Conservation (phyloP, 2,329 filamentous ascomycete species). For the Domatiomyces globalis region DNA sequence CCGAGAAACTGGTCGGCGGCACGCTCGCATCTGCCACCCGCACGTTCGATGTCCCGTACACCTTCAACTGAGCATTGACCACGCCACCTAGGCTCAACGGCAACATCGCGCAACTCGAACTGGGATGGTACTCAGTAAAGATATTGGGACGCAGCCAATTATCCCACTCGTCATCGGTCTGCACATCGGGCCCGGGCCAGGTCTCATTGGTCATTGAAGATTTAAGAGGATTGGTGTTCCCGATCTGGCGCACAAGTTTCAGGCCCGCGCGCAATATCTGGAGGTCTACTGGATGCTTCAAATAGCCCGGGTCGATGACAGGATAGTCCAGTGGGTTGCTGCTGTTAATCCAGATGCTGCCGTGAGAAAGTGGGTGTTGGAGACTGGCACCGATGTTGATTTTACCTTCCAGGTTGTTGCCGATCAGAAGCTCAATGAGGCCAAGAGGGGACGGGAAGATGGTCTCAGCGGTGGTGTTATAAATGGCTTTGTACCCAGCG, state of each 20-base stretch:
- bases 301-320: slow-evolving; percentile 30
- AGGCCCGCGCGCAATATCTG: slow-evolving; percentile 27
- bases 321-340: slow-evolving; percentile 24
- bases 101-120: slow-evolving; percentile 32
- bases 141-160: slow-evolving; percentile 10
- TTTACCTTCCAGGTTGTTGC: slow-evolving; percentile 14
- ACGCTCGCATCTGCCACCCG: slow-evolving; percentile 26
- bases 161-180: slow-evolving; percentile 21
- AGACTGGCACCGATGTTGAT: slow-evolving; percentile 13
- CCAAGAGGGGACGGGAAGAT: slow-evolving; percentile 12
- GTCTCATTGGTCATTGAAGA: slow-evolving; percentile 23
- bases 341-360: slow-evolving; percentile 19
- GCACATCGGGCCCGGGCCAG: slow-evolving; percentile 13
- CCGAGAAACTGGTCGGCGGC: slow-evolving; percentile 23
- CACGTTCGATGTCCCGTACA: slow-evolving; percentile 28
- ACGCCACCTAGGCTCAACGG: slow-evolving; percentile 31
- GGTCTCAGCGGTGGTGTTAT: slow-evolving; percentile 9
- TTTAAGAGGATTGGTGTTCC: slow-evolving; percentile 20
- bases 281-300: slow-evolving; percentile 32
- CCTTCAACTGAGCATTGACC: slow-evolving; percentile 29
- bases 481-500: slow-evolving; percentile 17
- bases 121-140: slow-evolving; percentile 15
- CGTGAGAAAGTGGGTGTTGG: slow-evolving; percentile 17
- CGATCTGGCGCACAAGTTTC: slow-evolving; percentile 23
- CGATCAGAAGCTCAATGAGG: slow-evolving; percentile 18